Base-by-base conservation (phyloP, 371 early-diverging fungal genomes). In the Actinomucor elegans region DNA sequence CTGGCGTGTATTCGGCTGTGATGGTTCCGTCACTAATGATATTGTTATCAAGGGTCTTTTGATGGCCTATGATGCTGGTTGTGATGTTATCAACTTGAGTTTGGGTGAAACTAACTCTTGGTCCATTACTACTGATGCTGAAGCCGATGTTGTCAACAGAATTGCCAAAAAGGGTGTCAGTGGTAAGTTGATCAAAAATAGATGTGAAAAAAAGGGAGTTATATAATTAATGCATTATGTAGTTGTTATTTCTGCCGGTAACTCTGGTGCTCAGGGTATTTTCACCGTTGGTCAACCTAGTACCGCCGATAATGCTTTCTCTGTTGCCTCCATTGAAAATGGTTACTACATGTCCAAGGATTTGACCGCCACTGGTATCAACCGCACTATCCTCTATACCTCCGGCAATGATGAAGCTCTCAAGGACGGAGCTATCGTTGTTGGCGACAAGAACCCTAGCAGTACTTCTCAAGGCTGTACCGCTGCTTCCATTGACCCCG, bases 1-100 rank as follows among this genome's bases (percentile, higher is more conserved):
- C 28, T 87, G 84, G 73, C 69, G 88, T 44, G 66, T 86, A 7
- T 86, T 92, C 67, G 86, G 88, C 5, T 90, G 91, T 63, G 49
- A 58, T 5, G 89, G 87, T 4, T 65, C 69, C 23, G 79, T 85
- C 8, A 70, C 79, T 0, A 79, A 73, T 46, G 88, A 86, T 50
- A 59, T 85, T 8, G 75, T 92, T 10, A 67, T 86, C 26, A 56
- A 73, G 26, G 91, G 81, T 24, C 64, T 90, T 61, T 71, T 77
- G 46, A 65, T 57, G 45, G 91, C 91, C 1, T 75, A 72, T 45
- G 89, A 72, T 41, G 69, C 60, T 23, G 60, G 63, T 34, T 75
- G 77, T 59, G 76, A 86, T 37, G 68, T 87, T 21, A 80, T 87
- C 55, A 87, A 79, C 57, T 61, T 91, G 70, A 84, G 84, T 53